Evolutionary conservation across 169 alveolate genomes (phyloP), one percentile per base, ranked within the genome.

Genomic region (Plasmodium billcollinsi): DNA sequence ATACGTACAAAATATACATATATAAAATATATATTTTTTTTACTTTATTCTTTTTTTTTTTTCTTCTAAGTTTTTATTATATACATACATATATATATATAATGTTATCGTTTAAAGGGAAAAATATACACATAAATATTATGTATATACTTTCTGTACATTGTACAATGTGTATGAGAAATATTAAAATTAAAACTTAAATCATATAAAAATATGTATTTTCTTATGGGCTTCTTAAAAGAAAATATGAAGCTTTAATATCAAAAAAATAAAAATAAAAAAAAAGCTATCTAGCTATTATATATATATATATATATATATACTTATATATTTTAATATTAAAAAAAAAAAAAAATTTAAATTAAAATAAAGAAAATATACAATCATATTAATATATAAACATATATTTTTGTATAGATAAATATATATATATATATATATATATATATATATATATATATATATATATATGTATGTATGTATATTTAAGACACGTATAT

Each of bases 301-400:
- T 62, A 73, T 54, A 29, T 63, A 29, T 73, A 61, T 24, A 18
- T 47, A 73, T 45, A 56, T 29, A 45, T 15, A 63, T 33, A 47
- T 56, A 39, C 54, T 33, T 20, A 21, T 56, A 6, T 26, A 70
- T 65, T 76, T 70, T 74, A 39, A 76, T 76, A 65, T 59, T 14
- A 29, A 49, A n/a, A 9, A 20, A 24, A 49, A 49, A 49, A 49
- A 74, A 20, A 62, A 62, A 62, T 20, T 11, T 56, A 11, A 9
- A 56, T 6, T 6, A 12, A 56, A 24, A 24, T 24, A 56, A 56
- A 12, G 5, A 56, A 12, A 7, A 56, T 14, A 33, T 21, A 20
- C 49, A 20, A 45, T 54, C 18, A 29, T 63, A 29, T 73, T 45
- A 49, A 18, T 47, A 73, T 45, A 58, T 29, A 45, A 8, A 63